Percentiles rank a stretch among this genome's conserved stretches.
These are phyloP conservation scores for Solanum bulbocastanum DNA, from an alignment of 257 asterid genomes.

Conservation along the genomic window DNA sequence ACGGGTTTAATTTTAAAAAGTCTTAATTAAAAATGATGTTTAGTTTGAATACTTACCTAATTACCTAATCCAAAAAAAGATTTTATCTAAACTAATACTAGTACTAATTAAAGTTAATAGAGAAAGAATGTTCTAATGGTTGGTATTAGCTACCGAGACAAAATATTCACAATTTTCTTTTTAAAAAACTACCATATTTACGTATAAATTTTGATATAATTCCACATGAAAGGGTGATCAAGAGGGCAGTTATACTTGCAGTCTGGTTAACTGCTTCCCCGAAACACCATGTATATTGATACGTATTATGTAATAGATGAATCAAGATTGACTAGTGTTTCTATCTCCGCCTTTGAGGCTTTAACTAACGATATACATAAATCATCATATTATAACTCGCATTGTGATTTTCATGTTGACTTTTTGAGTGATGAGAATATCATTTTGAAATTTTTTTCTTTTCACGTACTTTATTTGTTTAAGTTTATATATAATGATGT, in stretches of 20 bases:
- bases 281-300: not conserved
- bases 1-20: not conserved
- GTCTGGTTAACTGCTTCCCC: no score
- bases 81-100: not conserved
- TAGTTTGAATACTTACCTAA: not conserved
- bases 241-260: no score
- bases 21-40: not conserved
- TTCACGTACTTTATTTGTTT: not conserved
- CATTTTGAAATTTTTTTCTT: not conserved
- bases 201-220: not conserved
- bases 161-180: not conserved
- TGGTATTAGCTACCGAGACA: not conserved
- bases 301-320: not conserved
- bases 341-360: not conserved
- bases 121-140: not conserved
- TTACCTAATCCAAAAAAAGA: not conserved
- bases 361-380: not conserved
- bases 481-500: not conserved
- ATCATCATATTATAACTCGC: not conserved
- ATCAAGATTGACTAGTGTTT: not conserved
- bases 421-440: not conserved
- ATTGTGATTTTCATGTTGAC: not conserved
- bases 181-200: fast-evolving
- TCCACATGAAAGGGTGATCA: no score
- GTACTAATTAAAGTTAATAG: not conserved